Evolutionary conservation across 2,329 filamentous ascomycete genomes (phyloP), one percentile per base, ranked within the genome.

Genomic region (Magnaporthiopsis poae): DNA sequence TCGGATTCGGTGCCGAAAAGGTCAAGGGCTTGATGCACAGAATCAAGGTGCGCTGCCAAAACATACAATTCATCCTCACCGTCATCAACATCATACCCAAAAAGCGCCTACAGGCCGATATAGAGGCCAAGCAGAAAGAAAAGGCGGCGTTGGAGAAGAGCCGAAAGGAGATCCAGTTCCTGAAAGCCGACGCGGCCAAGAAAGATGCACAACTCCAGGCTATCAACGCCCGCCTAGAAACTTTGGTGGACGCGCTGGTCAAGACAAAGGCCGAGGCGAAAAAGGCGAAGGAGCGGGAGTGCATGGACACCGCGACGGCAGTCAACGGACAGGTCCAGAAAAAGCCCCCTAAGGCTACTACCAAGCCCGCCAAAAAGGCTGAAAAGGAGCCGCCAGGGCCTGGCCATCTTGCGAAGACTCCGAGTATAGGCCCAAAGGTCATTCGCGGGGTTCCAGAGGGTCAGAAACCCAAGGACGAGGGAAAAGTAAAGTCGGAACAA

Each of bases 191-290:
- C 33, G 62, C 62, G 11, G 36, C 29, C 36, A 56, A 64, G 62
- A 64, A 64, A 39, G 31, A 64, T 29, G 62, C 62, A n/a, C 39
- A 46, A 27, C 39, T 56, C 15, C n/a, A 59, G 63, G 39, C 39
- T 56, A 59, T 59, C n/a, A n/a, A 46, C 2, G n/a, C 25, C 18
- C 27, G 56, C 5, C 31, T 64, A 46, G 56, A 56, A 4, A 31
- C 52, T 5, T 46, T 56, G 29, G n/a, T 33, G 29, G 56, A 64
- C 21, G n/a, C 21, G 46, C 39, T 35, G 46, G 63, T 27, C 8
- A 25, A 59, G 27, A 56, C 33, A 29, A 46, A 31, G 5, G 63
- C 29, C 29, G 39, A 64, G 39, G 63, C 39, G 11, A 59, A 60
- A 60, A 64, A 33, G 63, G 25, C 63, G 0, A 56, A 64, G 35